These are phyloP conservation scores for Ceratocystis smalleyi DNA, from an alignment of 2,329 filamentous ascomycete genomes.

Conservation along the genomic window DNA sequence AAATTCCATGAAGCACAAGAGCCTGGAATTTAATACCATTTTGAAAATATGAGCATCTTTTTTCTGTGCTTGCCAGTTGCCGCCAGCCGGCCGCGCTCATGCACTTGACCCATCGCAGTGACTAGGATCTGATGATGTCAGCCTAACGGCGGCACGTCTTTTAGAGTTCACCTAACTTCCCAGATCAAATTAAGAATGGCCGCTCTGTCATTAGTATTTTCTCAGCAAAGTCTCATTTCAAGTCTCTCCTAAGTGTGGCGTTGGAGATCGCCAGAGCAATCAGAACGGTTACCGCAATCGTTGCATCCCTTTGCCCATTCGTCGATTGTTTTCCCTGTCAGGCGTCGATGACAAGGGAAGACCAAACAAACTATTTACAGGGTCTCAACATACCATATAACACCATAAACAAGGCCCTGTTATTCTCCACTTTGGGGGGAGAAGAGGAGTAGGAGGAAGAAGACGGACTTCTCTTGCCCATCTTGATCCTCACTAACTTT, in stretches of 20 bases:
- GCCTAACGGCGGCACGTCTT: neutral
- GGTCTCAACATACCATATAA: neutral
- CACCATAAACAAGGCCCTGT: neutral
- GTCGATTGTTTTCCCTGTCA: neutral
- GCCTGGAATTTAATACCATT: neutral
- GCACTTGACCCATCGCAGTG: neutral
- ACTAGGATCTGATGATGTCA: neutral
- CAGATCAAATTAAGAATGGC: no score
- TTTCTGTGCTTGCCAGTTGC: neutral
- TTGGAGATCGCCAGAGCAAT: neutral
- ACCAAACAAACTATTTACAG: neutral
- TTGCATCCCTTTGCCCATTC: neutral
- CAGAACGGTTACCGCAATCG: neutral
- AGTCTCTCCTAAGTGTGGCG: neutral
- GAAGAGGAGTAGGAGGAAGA: no score
- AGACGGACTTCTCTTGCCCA: no score
- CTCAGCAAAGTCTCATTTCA: neutral
- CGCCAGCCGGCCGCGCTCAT: neutral
- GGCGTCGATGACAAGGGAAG: neutral
- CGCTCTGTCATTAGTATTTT: no score
- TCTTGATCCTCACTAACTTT: neutral
- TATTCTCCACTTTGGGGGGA: neutral
- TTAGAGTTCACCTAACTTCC: no score
- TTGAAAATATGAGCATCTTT: neutral
- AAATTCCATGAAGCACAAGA: slow-evolving; percentile 8